phyloP scores from a whole-genome alignment of 2,329 filamentous ascomycete genomes.

The Dendrostoma leiphaemia region DNA sequence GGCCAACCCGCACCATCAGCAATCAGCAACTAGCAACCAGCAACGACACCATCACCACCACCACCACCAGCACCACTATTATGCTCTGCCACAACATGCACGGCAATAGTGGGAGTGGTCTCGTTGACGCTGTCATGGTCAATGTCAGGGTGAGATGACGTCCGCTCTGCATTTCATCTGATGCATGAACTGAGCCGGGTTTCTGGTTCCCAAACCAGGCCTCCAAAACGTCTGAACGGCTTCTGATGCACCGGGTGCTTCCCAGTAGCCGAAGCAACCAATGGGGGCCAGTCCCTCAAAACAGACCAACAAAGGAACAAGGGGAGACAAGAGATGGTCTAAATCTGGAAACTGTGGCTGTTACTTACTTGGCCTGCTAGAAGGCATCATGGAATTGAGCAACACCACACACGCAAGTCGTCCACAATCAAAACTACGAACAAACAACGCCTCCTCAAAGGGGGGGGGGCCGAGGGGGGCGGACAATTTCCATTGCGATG shows the following conservation, averaged over 20 bases:
- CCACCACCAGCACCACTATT: neutral
- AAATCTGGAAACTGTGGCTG: neutral
- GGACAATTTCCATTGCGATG: neutral
- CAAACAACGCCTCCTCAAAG: neutral
- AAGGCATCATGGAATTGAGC: too few relatives aligned
- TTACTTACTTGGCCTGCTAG: neutral
- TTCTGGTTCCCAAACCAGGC: neutral
- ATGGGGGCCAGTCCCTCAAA: too few relatives aligned
- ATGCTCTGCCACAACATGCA: too few relatives aligned
- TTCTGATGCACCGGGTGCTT: neutral
- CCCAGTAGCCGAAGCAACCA: neutral
- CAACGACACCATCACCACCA: neutral
- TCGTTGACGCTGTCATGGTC: too few relatives aligned
- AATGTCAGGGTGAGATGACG: constrained; percentile 1
- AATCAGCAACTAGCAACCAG: too few relatives aligned
- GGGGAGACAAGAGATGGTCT: neutral
- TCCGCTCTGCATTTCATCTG: constrained; percentile 1
- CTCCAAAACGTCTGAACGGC: neutral
- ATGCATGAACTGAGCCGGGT: constrained; percentile 5
- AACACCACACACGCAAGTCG: too few relatives aligned
- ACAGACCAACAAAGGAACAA: too few relatives aligned
- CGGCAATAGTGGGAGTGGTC: too few relatives aligned
- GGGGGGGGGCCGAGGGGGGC: neutral
- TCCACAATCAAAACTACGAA: too few relatives aligned
- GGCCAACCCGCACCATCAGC: too few relatives aligned